Percentiles rank a stretch among this genome's conserved stretches.
phyloP scores from a whole-genome alignment of 2,329 filamentous ascomycete species.

The Epichloe elymi region DNA sequence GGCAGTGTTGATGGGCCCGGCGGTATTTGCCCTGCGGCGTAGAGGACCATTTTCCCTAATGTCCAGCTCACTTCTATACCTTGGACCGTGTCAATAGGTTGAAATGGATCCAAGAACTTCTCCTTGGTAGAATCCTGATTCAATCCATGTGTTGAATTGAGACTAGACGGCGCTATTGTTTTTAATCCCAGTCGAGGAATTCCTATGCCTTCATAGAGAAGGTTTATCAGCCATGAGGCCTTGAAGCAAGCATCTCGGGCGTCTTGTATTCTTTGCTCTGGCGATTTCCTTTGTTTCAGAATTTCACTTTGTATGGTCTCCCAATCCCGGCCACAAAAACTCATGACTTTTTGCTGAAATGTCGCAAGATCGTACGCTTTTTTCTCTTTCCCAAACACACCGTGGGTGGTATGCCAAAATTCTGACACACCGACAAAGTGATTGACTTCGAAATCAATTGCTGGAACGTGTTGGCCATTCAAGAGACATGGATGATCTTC shows the following conservation, averaged over 20 bases:
- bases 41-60: constrained; percentile 88
- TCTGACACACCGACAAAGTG: constrained; percentile 97
- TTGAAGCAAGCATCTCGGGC: constrained; percentile 93
- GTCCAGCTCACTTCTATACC: constrained; percentile 95
- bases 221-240: constrained; percentile 92
- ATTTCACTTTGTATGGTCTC: constrained; percentile 56
- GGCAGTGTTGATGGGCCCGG: constrained; percentile 46
- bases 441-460: constrained; percentile 93
- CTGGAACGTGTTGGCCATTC: constrained; percentile 82
- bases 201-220: constrained; percentile 90
- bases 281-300: constrained; percentile 52
- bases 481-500: constrained; percentile 73
- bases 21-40: constrained; percentile 79
- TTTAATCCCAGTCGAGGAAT: constrained; percentile 78
- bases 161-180: constrained; percentile 33
- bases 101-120: constrained; percentile 74
- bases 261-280: constrained; percentile 63
- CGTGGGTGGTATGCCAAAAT: constrained; percentile 97
- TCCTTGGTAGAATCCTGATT: constrained; percentile 55
- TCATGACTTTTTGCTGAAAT: constrained; percentile 72
- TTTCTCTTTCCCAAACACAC: constrained; percentile 69
- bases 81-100: constrained; percentile 84
- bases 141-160: constrained; percentile 58
- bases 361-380: constrained; percentile 82
- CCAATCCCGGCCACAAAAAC: constrained; percentile 83